Percentiles rank a stretch among this genome's conserved stretches.
Evolutionary conservation across 2,329 filamentous ascomycete genomes (phyloP).

Genomic region (Fusarium longipes): DNA sequence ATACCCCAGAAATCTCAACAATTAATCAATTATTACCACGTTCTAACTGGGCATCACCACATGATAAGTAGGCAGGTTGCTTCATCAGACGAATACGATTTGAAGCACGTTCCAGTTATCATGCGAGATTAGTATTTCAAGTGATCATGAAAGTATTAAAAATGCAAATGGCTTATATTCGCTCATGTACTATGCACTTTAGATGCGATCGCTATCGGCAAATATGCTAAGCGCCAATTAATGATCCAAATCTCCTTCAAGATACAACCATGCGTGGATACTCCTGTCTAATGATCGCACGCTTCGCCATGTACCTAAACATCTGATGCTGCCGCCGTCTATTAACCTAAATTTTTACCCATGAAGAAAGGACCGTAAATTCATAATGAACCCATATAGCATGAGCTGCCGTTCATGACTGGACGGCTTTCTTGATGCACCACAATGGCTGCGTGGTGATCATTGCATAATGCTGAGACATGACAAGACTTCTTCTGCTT

Average conservation of each 20-base stretch:
- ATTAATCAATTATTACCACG: neutral
- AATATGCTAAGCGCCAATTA: constrained; percentile 39
- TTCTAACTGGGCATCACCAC: neutral
- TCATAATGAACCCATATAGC: constrained; percentile 35
- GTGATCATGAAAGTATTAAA: neutral
- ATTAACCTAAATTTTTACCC: constrained; percentile 38
- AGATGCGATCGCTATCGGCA: constrained; percentile 30
- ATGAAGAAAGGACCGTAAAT: constrained; percentile 44
- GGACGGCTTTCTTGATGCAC: constrained; percentile 1
- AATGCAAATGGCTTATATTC: constrained; percentile 29
- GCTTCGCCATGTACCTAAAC: constrained; percentile 33
- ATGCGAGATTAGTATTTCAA: no score
- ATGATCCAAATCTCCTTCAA: constrained; percentile 30
- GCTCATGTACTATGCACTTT: constrained; percentile 40
- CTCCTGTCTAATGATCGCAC: constrained; percentile 33
- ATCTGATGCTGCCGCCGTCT: constrained; percentile 41
- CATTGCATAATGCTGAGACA: neutral
- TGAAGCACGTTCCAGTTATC: neutral
- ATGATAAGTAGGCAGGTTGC: no score
- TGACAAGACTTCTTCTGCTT: constrained; percentile 3
- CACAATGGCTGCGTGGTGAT: constrained; percentile 9
- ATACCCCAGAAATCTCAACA: constrained; percentile 38
- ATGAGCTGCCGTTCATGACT: constrained; percentile 2
- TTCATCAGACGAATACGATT: neutral
- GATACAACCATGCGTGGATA: constrained; percentile 27